Percentiles rank a stretch among this genome's conserved stretches.
These are phyloP conservation scores for Vinca minor DNA, from an alignment of 257 asterid species.

Conservation along the genomic window DNA sequence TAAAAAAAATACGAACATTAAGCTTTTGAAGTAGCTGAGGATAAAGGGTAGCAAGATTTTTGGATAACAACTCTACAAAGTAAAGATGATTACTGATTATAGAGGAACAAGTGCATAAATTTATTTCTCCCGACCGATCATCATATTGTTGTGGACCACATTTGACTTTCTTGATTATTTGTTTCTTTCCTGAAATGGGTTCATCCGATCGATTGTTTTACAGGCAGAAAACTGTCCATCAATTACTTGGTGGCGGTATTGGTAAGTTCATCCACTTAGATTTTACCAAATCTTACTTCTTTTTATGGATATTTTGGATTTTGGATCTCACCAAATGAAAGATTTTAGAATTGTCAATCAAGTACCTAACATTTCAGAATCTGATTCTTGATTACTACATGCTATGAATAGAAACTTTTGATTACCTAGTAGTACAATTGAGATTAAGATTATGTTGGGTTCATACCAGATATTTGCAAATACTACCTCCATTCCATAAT, in stretches of 20 bases:
- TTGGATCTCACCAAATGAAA: background rate
- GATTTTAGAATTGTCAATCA: background rate
- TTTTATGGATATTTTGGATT: no score
- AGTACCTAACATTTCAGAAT: no score
- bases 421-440: background rate
- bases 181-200: constrained; percentile 47
- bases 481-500: no score
- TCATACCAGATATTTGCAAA: background rate
- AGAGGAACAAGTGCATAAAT: constrained; percentile 13
- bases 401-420: no score
- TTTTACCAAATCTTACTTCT: background rate
- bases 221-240: constrained; percentile 60
- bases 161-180: constrained; percentile 19
- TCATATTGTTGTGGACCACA: constrained; percentile 9
- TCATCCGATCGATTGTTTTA: constrained; percentile 54
- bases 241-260: constrained; percentile 75
- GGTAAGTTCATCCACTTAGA: constrained; percentile 59
- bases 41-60: constrained; percentile 6
- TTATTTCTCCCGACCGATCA: constrained; percentile 1
- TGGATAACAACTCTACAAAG: constrained; percentile 14
- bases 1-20: no score
- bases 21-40: no score
- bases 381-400: no score
- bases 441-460: background rate
- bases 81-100: constrained; percentile 13